Evolutionary conservation across 1,284 basidiomycete genomes (phyloP).

Genomic region (Rhodotorula sp.): DNA sequence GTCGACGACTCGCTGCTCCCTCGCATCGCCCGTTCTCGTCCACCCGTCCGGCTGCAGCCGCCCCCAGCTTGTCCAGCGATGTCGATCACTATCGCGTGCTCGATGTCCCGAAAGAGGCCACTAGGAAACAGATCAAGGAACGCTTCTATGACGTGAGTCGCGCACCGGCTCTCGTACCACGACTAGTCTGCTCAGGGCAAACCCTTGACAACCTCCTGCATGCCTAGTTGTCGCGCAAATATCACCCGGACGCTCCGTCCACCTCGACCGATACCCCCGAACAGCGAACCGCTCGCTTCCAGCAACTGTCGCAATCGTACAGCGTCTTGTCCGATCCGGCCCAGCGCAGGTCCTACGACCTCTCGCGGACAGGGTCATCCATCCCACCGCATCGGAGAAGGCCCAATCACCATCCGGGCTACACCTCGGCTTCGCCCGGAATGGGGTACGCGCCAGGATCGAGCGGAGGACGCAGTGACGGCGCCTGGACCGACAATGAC

Average conservation of each 20-base stretch:
- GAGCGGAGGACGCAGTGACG: not conserved
- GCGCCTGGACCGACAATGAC: slow-evolving; percentile 28
- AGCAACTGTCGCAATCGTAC: slow-evolving; percentile 35
- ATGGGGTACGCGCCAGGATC: slow-evolving; percentile 15
- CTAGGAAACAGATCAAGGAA: slow-evolving; percentile 42
- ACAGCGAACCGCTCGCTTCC: slow-evolving; percentile 29
- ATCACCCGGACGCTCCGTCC: slow-evolving; percentile 42
- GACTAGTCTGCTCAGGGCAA: not conserved
- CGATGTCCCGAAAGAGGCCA: slow-evolving; percentile 23
- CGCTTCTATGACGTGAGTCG: slow-evolving; percentile 43
- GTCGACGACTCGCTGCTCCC: not conserved
- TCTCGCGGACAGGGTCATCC: slow-evolving; percentile 6
- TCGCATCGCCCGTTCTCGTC: slow-evolving; percentile 4
- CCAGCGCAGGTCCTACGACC: slow-evolving; percentile 29
- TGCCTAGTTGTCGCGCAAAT: slow-evolving; percentile 39
- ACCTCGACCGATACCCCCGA: slow-evolving; percentile 36
- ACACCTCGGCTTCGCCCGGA: slow-evolving; percentile 19
- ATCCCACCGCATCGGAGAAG: slow-evolving; percentile 10
- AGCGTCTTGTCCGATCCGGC: slow-evolving; percentile 31
- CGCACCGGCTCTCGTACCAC: not conserved
- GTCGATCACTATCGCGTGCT: slow-evolving; percentile 39
- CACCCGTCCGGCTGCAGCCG: not conserved
- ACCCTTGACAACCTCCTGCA: not conserved
- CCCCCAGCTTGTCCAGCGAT: slow-evolving; percentile 13
- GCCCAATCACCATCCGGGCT: slow-evolving; percentile 18